Evolutionary conservation across 495 filamentous ascomycete species (phyloP), one percentile per base, ranked within the genome.

Genomic region (Eremomyces bilateralis): DNA sequence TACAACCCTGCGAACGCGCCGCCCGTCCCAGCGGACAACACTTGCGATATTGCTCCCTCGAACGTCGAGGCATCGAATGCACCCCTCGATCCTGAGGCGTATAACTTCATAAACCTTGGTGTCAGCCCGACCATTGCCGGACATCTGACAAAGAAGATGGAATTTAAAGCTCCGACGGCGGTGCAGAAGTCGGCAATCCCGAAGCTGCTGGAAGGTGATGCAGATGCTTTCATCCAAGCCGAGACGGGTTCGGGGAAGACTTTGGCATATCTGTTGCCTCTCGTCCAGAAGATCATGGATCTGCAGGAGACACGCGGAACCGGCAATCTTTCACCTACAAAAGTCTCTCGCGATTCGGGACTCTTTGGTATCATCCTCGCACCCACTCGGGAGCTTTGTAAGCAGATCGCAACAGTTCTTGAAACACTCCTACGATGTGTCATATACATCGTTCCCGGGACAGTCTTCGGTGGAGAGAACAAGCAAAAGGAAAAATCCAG

Each of bases 231-330:
- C 48, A 76, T 97, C 18, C 88, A 94, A 52, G 90, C 90, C 11
- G 77, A 97, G 54, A 97, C 88, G 0, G 88, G 88, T 21, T 97
- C 90, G 0, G 88, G 88, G 49, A 97, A 97, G 56, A 97, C 88
- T 3, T 54, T 97, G 32, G 83, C 88, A 21, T 97, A 95, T 51
- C 62, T 94, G 6, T 52, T 97, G 3, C 88, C 88, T 1, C 78
- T 97, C 24, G 73, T 95, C 13, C 74, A 97, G 43, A 63, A 80
- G 29, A 78, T 97, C 33, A 73, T 91, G 59, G 57, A 65, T 8
- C 57, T 93, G 16, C 40, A 45, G 53, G 47, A 47, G 44, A 44
- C 33, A 10, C 31, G 15, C 34, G 17, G 51, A 41, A 56, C 65
- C 31, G 56, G 61, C 34, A 49, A 59, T 37, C 49, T 58, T 4